Evolutionary conservation across 371 early-diverging fungal genomes (phyloP).

Genomic region (Globomyces sp.): DNA sequence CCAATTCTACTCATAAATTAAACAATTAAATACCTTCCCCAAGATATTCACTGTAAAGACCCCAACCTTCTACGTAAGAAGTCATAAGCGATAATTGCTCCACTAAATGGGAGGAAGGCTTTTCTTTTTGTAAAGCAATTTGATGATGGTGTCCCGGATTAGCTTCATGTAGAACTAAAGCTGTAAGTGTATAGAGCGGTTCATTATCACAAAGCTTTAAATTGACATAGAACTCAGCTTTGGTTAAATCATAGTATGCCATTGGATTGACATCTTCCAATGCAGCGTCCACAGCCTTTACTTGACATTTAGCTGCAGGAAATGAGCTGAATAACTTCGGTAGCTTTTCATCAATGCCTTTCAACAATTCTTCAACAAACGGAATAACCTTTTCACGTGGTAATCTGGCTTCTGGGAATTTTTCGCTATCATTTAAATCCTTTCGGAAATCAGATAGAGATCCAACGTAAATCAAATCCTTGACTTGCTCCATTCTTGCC

Average conservation of each 20-base stretch:
- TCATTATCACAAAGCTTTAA: slow-evolving; percentile 26
- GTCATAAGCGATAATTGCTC: slow-evolving; percentile 26
- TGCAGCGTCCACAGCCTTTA: slow-evolving; percentile 25
- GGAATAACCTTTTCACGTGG: slow-evolving; percentile 24
- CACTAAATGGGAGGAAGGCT: slow-evolving; percentile 26
- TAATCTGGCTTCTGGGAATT: slow-evolving; percentile 26
- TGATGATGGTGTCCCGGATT: slow-evolving; percentile 48
- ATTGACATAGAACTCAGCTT: slow-evolving; percentile 36
- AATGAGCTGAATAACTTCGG: slow-evolving; percentile 32
- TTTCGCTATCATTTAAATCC: slow-evolving; percentile 28
- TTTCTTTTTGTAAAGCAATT: slow-evolving; percentile 32
- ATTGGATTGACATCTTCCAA: slow-evolving; percentile 27
- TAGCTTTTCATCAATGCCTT: slow-evolving; percentile 24
- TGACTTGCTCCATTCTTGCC: slow-evolving; percentile 28
- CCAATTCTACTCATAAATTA: slow-evolving; percentile 29
- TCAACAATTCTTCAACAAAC: slow-evolving; percentile 16
- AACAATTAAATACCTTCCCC: slow-evolving; percentile 22
- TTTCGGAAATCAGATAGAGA: slow-evolving; percentile 29
- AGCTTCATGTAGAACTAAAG: slow-evolving; percentile 42
- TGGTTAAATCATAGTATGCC: slow-evolving; percentile 27
- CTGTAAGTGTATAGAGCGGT: slow-evolving; percentile 25
- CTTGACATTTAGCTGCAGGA: slow-evolving; percentile 33
- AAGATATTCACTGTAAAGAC: slow-evolving; percentile 40
- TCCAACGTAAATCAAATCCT: slow-evolving; percentile 31
- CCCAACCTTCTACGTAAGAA: slow-evolving; percentile 41